phyloP scores from a whole-genome alignment of 2,329 filamentous ascomycete species.

The Colletotrichum coccodes region DNA sequence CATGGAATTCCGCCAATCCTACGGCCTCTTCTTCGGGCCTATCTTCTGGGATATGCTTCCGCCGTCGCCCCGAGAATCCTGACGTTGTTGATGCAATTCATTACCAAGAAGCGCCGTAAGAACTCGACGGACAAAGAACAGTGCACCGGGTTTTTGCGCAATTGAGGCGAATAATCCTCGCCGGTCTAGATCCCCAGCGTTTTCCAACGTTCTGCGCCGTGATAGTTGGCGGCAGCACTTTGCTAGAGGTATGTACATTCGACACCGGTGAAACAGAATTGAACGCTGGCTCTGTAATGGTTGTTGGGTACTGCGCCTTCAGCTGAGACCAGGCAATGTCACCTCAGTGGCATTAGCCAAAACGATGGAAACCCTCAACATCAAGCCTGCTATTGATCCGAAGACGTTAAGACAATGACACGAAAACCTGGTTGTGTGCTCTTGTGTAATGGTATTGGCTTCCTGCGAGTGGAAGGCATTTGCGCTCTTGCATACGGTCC shows the following conservation, averaged over 20 bases:
- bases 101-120: slow-evolving; percentile 46
- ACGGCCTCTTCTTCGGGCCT: slow-evolving; percentile 68
- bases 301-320: slow-evolving; percentile 2
- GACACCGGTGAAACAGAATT: slow-evolving; percentile 9
- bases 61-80: slow-evolving; percentile 66
- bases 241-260: slow-evolving; percentile 64
- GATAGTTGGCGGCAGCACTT: slow-evolving; percentile 67
- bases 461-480: background rate
- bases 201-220: slow-evolving; percentile 73
- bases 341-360: background rate
- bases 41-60: slow-evolving; percentile 69
- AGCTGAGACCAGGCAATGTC: background rate
- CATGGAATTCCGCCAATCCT: slow-evolving; percentile 58
- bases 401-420: background rate
- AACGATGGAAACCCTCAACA: background rate
- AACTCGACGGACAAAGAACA: slow-evolving; percentile 25
- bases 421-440: slow-evolving; percentile 1
- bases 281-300: slow-evolving; percentile 1
- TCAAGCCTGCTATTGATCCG: background rate
- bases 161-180: slow-evolving; percentile 54
- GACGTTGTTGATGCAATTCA: slow-evolving; percentile 62
- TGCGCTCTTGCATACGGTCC: slow-evolving; percentile 2
- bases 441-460: background rate
- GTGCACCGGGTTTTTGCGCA: slow-evolving; percentile 42
- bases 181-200: slow-evolving; percentile 63